Evolutionary conservation across 305 asterid genomes (phyloP), one percentile per base, ranked within the genome.

Genomic region (Ajuga reptans): DNA sequence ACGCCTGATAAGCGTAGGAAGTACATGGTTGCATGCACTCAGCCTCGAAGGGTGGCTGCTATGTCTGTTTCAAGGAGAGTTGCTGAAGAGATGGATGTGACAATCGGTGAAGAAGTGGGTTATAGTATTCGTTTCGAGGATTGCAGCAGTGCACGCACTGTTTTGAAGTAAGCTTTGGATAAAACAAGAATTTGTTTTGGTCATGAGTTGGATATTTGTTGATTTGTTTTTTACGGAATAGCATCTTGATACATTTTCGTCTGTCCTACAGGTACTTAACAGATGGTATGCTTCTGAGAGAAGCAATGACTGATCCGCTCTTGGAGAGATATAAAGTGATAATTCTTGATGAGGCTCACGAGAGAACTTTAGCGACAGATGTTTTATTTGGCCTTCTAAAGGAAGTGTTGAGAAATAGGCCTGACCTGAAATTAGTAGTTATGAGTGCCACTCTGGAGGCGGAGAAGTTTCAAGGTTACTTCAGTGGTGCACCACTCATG

Each of bases 401-500:
- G 81, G 98, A 91, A 80, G 99, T 91, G 17, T 75, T 94, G 77
- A 91, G 76, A 74, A 91, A 86, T 57, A 81, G 97, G 73, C 86
- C 95, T 6, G 97, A 91, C 77, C 72, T 91, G 62, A 94, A 94
- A 75, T 72, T 91, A 52, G 98, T 94, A 8, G 97, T 94, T 39
- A 94, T 94, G 99, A 94, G 99, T 89, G 99, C 98, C 66, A 94
- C 99, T 1, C 97, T 91, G 0, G 97, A 94, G 84, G 98, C 98
- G 5, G 99, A 94, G 64, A 91, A 94, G 84, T 94, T 94, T 74
- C 98, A 87, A 64, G 85, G 94, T 36, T 91, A 89, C 83, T 94
- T 94, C 56, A 51, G 29, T 76, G 85, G 88, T 75, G 98, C 96
- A 33, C 98, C 99, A 3, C 89, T 89, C 49, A 89, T 94, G 98